Evolutionary conservation across 805 yeast genomes (phyloP), one percentile per base, ranked within the genome.

Genomic region (Gaillardinia entomophila): DNA sequence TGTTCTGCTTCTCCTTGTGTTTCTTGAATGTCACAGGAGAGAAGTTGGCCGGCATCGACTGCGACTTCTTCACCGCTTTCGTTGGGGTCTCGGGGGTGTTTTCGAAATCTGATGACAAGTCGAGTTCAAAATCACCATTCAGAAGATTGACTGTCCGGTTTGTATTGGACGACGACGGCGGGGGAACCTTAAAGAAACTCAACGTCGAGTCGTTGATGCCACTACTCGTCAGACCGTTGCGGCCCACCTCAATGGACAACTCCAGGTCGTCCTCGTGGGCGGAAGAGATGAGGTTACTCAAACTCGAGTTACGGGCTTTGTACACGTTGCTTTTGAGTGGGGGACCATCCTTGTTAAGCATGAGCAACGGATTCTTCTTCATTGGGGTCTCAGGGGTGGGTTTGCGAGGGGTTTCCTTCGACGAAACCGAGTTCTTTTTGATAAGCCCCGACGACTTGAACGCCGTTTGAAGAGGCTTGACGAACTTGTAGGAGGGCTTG

Each of bases 401-500:
- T 32, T 62, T 63, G 25, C 53, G 46, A 28, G 30, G 36, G 12
- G 27, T 36, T 30, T 13, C 26, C 7, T 27, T 44, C 15, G 42
- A 41, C 13, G 43, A 32, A 6, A 58, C 37, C 13, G 50, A 54
- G 46, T 52, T 63, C 61, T 56, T 78, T 62, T 57, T 82, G 65
- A 79, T 56, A 23, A 86, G 60, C 0, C 96, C 96, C 0, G 84
- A 62, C 2, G 89, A 73, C 52, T 76, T 70, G 55, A 86, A 86
- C 12, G 92, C 95, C 0, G 89, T 80, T 52, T 85, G 95, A 25
- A 86, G 66, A 2, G 96, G 96, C 50, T 82, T 83, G 15, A 83
- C 92, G 30, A 77, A 74, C 41, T 77, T 73, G 55, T 80, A 84
- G 8, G 66, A 60, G 3, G 54, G 38, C 30, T 53, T 54, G 33